A percentile compares a stretch with the other conserved stretches of the same genome.
Evolutionary conservation across 805 yeast genomes (phyloP).

Genomic region (Yamadazyma endophytica): DNA sequence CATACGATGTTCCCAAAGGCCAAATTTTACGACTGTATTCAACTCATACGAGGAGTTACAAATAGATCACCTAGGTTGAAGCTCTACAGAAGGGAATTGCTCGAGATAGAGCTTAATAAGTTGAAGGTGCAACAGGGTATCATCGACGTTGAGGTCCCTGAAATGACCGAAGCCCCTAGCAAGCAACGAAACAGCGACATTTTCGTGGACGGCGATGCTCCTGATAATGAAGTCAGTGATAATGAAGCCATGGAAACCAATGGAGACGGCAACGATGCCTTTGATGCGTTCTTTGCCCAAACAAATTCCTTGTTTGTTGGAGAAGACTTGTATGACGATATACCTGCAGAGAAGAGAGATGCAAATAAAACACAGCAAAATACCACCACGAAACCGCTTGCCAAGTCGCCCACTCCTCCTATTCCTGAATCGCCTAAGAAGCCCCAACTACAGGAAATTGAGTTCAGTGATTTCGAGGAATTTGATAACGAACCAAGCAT

Average conservation of each 20-base stretch:
- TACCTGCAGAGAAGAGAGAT: too few relatives aligned
- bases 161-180: neutral
- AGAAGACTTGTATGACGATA: constrained; percentile 20
- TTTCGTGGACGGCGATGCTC: neutral
- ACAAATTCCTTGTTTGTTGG: constrained; percentile 25
- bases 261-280: constrained; percentile 2
- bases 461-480: too few relatives aligned
- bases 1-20: constrained; percentile 72
- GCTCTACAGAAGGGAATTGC: constrained; percentile 24
- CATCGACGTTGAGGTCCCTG: constrained; percentile 26
- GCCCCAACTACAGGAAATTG: constrained; percentile 1
- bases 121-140: constrained; percentile 26
- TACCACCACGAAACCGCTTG: too few relatives aligned
- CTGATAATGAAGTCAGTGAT: constrained; percentile 1
- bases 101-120: constrained; percentile 25
- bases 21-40: constrained; percentile 64
- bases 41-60: constrained; percentile 49
- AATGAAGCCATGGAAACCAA: constrained; percentile 1
- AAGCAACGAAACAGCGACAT: constrained; percentile 3
- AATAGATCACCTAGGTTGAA: constrained; percentile 33
- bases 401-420: too few relatives aligned
- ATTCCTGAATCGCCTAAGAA: constrained; percentile 1
- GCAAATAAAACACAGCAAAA: too few relatives aligned
- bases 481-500: neutral
- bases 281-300: constrained; percentile 22